Conservation (phyloP, 2,329 filamentous ascomycete species). For the Penicillium sp. region DNA sequence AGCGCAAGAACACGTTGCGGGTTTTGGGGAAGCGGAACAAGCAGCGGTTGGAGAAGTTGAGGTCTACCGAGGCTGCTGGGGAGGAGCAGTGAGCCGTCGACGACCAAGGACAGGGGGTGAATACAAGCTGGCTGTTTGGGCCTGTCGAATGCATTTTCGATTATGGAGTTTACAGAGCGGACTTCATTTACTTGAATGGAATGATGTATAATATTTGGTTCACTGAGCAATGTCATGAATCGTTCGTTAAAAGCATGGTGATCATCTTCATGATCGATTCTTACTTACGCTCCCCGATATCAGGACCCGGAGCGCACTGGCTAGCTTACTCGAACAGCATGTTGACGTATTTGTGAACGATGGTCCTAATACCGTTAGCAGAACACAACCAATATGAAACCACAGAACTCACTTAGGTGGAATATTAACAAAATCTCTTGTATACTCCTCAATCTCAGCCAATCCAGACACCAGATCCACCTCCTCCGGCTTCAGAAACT, state of each 20-base stretch:
- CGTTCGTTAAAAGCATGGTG: background rate
- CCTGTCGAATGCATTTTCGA: background rate
- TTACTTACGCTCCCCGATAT: background rate
- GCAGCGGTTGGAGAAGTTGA: conserved; percentile 59
- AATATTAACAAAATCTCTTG: conserved; percentile 58
- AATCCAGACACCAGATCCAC: conserved; percentile 65
- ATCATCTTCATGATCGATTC: background rate
- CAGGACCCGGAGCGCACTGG: background rate
- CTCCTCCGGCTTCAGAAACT: conserved; percentile 57
- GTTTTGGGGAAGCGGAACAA: conserved; percentile 71
- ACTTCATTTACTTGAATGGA: background rate
- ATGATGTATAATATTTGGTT: background rate
- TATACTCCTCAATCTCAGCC: conserved; percentile 69
- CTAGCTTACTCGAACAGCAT: conserved; percentile 23
- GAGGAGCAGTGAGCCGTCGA: background rate
- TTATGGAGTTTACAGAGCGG: conserved; percentile 4
- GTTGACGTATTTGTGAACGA: conserved; percentile 23
- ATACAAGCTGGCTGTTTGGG: too few species aligned
- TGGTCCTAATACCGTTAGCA: conserved; percentile 27
- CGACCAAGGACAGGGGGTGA: too few species aligned
- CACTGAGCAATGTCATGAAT: background rate
- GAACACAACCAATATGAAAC: background rate
- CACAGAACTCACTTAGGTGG: conserved; percentile 53
- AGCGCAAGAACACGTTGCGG: conserved; percentile 67
- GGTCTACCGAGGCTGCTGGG: conserved; percentile 29